Conservation (phyloP, 2,329 filamentous ascomycete species). For the Massarina eburnea region DNA sequence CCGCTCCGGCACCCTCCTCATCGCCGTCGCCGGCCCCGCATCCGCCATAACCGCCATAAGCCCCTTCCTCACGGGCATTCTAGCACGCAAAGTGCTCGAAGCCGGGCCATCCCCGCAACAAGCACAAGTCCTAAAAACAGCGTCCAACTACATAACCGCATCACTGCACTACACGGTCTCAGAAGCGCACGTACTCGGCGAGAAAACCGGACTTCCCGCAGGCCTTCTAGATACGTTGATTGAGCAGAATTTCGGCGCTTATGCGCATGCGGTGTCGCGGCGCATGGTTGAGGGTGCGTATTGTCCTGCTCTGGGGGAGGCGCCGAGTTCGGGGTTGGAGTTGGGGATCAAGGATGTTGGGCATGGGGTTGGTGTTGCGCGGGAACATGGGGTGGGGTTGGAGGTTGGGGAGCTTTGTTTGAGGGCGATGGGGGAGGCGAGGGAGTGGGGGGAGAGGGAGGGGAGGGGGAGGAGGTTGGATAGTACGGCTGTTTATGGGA, state of each 20-base stretch:
- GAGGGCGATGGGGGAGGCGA: conserved; percentile 49
- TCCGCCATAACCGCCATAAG: conserved; percentile 38
- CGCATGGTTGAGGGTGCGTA: conserved; percentile 32
- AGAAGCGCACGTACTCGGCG: conserved; percentile 54
- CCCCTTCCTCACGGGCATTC: conserved; percentile 47
- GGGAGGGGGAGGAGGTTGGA: conserved; percentile 47
- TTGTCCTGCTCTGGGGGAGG: conserved; percentile 24
- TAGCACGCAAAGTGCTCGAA: conserved; percentile 45
- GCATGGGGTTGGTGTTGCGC: conserved; percentile 51
- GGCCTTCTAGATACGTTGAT: conserved; percentile 49
- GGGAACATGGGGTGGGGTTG: conserved; percentile 43
- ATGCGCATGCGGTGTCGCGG: conserved; percentile 27
- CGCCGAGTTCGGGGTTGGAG: conserved; percentile 53
- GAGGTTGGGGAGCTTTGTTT: conserved; percentile 49
- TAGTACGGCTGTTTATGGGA: conserved; percentile 55
- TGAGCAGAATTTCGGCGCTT: conserved; percentile 31
- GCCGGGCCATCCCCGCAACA: conserved; percentile 49
- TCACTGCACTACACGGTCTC: conserved; percentile 54
- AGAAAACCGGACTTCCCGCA: conserved; percentile 47
- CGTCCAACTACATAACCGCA: conserved; percentile 53
- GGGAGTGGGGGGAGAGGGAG: conserved; percentile 37
- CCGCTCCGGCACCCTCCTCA: conserved; percentile 49
- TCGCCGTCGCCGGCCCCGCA: conserved; percentile 48
- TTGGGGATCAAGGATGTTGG: conserved; percentile 57
- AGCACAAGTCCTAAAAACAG: conserved; percentile 53